Conservation (phyloP, 257 asterid genomes). For the Scutellaria barbata region DNA sequence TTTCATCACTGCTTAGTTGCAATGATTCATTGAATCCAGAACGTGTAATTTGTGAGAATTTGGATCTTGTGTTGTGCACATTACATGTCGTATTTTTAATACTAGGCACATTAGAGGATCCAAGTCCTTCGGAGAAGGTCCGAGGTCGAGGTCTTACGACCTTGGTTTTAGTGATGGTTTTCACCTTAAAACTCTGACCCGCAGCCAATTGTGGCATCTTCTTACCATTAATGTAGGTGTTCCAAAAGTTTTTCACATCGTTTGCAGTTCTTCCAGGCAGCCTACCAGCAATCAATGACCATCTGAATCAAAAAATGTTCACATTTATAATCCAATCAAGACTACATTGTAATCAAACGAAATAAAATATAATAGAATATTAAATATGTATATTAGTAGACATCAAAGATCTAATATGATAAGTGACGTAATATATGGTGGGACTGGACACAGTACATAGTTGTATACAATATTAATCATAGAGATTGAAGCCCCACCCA, state of each 20-base stretch:
- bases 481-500: no score
- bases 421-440: no score
- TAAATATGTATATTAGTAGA: no score
- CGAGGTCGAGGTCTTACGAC: constrained; percentile 36
- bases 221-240: neutral
- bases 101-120: no score
- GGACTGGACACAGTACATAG: no score
- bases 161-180: neutral
- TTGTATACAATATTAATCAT: no score
- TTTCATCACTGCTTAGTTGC: neutral
- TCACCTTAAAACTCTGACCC: neutral
- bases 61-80: neutral
- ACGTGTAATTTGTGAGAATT: no score
- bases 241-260: constrained; percentile 11
- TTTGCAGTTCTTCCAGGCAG: constrained; percentile 3
- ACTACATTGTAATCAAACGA: no score
- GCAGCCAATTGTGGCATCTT: neutral
- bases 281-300: constrained; percentile 12
- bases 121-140: constrained; percentile 21
- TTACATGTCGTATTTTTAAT: neutral
- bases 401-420: neutral
- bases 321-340: no score
- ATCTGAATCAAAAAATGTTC: neutral
- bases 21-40: no score
- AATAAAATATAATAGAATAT: no score